phyloP scores from a whole-genome alignment of 2,329 filamentous ascomycete species.

The Helotiales sp. region DNA sequence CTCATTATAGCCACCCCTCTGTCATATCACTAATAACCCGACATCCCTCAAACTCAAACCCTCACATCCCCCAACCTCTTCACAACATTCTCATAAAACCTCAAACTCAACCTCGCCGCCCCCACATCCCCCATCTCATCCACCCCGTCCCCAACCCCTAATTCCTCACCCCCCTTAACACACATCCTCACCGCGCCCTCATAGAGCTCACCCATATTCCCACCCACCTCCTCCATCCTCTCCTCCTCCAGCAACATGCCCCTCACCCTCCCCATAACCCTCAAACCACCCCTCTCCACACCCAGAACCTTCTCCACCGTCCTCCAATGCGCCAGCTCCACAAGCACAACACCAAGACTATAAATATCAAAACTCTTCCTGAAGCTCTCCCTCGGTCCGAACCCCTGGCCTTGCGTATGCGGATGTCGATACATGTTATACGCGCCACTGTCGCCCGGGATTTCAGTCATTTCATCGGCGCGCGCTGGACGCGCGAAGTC shows the following conservation, averaged over 20 bases:
- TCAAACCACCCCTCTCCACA: conserved; percentile 48
- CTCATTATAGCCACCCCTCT: not conserved
- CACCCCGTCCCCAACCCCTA: conserved; percentile 46
- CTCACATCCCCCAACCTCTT: conserved; percentile 46
- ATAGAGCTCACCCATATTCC: conserved; percentile 49
- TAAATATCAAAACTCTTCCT: conserved; percentile 58
- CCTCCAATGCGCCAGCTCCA: conserved; percentile 60
- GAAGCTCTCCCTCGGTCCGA: conserved; percentile 27
- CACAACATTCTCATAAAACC: conserved; percentile 52
- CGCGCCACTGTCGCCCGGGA: conserved; percentile 50
- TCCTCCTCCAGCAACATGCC: conserved; percentile 43
- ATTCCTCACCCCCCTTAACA: conserved; percentile 44
- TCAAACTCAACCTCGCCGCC: conserved; percentile 48
- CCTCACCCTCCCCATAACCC: conserved; percentile 46
- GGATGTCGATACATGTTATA: conserved; percentile 58
- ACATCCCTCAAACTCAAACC: conserved; percentile 23
- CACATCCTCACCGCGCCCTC: conserved; percentile 47
- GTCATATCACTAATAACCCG: not conserved
- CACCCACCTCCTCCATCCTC: conserved; percentile 45
- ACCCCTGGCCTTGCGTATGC: conserved; percentile 26
- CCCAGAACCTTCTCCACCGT: conserved; percentile 51
- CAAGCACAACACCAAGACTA: conserved; percentile 55
- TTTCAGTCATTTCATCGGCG: conserved; percentile 56
- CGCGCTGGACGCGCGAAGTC: conserved; percentile 58
- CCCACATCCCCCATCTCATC: conserved; percentile 50